phyloP scores from a whole-genome alignment of 257 asterid genomes.

The Scutellaria minor region DNA sequence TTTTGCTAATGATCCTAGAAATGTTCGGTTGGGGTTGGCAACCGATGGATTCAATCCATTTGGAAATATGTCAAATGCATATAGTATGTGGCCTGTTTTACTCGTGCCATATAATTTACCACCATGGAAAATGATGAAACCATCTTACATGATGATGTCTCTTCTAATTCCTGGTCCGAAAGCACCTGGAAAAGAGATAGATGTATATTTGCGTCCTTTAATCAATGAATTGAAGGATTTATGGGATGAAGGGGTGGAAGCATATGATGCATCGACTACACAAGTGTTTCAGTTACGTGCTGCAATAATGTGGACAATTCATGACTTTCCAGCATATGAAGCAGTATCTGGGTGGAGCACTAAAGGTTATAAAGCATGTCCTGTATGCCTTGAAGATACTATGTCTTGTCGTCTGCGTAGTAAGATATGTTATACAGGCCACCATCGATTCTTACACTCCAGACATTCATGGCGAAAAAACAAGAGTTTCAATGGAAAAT shows the following conservation, averaged over 20 bases:
- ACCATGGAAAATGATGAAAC: background rate
- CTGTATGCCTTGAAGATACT: background rate
- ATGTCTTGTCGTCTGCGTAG: background rate
- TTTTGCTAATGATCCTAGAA: background rate
- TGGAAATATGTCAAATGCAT: background rate
- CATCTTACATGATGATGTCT: background rate
- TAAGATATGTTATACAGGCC: background rate
- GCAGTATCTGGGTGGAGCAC: constrained; percentile 2
- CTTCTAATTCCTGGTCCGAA: background rate
- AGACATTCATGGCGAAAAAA: background rate
- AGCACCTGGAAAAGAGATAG: background rate
- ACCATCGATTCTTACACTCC: background rate
- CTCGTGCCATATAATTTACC: background rate
- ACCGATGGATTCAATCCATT: background rate
- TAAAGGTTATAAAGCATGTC: constrained; percentile 20
- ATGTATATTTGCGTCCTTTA: background rate
- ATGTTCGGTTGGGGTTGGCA: background rate
- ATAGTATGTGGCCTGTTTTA: background rate
- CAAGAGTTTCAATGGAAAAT: background rate
- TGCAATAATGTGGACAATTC: constrained; percentile 10
- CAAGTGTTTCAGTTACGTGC: background rate
- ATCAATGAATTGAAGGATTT: background rate
- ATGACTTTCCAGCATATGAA: constrained; percentile 15
- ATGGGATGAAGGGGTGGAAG: background rate
- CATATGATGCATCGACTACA: background rate